Evolutionary conservation across 2,329 filamentous ascomycete species (phyloP), one percentile per base, ranked within the genome.

Genomic region (Exophiala spinifera): DNA sequence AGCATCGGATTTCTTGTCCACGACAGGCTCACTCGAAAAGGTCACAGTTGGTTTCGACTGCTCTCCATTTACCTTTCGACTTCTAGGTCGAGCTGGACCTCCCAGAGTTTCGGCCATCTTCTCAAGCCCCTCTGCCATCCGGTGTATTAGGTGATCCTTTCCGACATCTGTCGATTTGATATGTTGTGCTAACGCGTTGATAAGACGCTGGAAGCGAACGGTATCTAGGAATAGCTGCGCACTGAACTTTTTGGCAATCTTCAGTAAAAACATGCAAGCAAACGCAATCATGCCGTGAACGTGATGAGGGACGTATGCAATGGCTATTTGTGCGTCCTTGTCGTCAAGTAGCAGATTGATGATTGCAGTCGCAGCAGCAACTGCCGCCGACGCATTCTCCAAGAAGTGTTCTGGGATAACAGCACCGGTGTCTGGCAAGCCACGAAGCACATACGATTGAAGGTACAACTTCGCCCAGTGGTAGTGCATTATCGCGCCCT

Each of bases 381-480:
- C 72, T 3, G 73, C 73, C 14, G 73, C 70, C 61, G 70, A 76
- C 51, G 68, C 76, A 60, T 65, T 70, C 49, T 76, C 70, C 46
- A 70, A 61, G 17, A 71, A 70, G 47, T 69, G 65, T 10, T 67
- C 60, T 3, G 68, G 69, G 20, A 71, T 69, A 4, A 60, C 56
- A 14, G 57, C 63, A 46, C 72, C 72, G 13, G 75, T 70, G 58
- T 77, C 74, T 3, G 68, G 62, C 49, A 77, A 73, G 7, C 75
- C 75, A 25, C 76, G 72, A 20, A 80, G 64, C 25, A 76, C 76
- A 21, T 78, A 73, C 3, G 78, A 78, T 42, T 77, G 74, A 7
- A 80, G 66, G 44, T 79, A 75, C 15, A 80, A 65, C 45, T 76
- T 72, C 44, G 75, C 78, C 61, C 79, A 80, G 62, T 79, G 69